Evolutionary conservation across 768 basidiomycete genomes (phyloP), one percentile per base, ranked within the genome.

Genomic region (Trametopsis cervina): DNA sequence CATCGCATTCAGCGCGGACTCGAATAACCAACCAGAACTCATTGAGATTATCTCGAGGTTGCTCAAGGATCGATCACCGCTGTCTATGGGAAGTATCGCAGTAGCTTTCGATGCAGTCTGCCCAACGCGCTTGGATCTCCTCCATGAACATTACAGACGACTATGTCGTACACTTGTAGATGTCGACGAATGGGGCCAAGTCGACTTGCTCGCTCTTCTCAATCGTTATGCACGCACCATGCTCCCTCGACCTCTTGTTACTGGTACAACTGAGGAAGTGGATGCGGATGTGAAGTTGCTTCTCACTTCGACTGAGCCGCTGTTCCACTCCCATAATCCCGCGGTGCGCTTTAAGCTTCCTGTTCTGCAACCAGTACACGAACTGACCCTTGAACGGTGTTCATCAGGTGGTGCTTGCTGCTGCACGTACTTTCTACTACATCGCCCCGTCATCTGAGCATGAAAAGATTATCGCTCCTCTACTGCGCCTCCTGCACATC

Each of bases 161-260:
- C 69, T 93, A 24, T 96, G 92, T 60, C 74, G 76, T 37, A 70
- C 87, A n/a, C 69, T 98, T 2, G 75, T 91, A 26, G 93, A 99
- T 57, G 83, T 85, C 3, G 96, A 99, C 57, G 95, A 96, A 63
- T 99, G 96, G 96, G 93, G 92, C 0, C 96, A 97, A 64, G 78
- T 86, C 4, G 78, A 83, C 40, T 64, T 92, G 17, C 72, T 95
- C 51, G 76, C 83, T 38, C 72, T 98, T 12, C 73, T 99, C 25
- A 66, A 83, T 47, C 72, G 88, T 50, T 99, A 99, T 61, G 88
- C 80, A 2, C 70, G 94, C 43, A 77, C 75, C 0, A 94, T 95
- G 90, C 72, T 96, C 25, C 76, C 79, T 1, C 71, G 81, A 52
- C 84, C 89, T 9, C 64, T 63, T 1, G 55, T 65, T 17, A 62